Base-by-base conservation (phyloP, 1,284 basidiomycete genomes). In the Ganoderma leucocontextum region DNA sequence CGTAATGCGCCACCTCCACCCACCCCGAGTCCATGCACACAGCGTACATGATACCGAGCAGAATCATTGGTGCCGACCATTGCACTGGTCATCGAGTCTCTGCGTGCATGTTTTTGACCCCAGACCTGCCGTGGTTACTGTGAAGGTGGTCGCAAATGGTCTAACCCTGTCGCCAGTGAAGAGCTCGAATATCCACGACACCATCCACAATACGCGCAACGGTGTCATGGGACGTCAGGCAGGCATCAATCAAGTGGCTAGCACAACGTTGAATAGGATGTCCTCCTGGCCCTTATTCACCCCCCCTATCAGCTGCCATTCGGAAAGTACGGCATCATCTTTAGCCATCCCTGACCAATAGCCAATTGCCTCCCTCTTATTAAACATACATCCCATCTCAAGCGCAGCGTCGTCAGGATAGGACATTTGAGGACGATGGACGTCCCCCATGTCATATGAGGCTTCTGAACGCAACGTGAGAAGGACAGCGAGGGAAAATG, bases 361-460 rank as follows among this genome's bases (percentile, higher is more conserved):
- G 52, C 52, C 52, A 55, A 55, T 55, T 19, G 52, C 52, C 13
- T 55, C 52, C 29, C 25, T 55, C 52, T 10, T 7, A 55, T 33
- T 55, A 33, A 29, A 52, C 2, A 12, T 8, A 55, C 29, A 33
- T 55, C 15, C 15, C 17, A 55, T 55, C 15, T 13, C 25, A 33
- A 17, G 52, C 25, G 29, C 17, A 5, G 13, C 52, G 17, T 52
- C 52, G 29, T 35, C 15, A 35, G 15, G 29, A 55, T 35, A 13
- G 52, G 7, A 19, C 25, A 29, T 35, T 55, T 22, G 19, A 55
- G 52, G 33, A 19, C 15, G 33, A 33, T 12, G 25, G 17, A 35
- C 29, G 33, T 19, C 15, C 33, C 29, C 29, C 17, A 4, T 55
- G 7, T 55, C 52, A 35, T 13, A 39, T 35, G 29, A 55, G 52